Evolutionary conservation across 2,329 filamentous ascomycete species (phyloP).

Genomic region (Aquanectria penicillioides): DNA sequence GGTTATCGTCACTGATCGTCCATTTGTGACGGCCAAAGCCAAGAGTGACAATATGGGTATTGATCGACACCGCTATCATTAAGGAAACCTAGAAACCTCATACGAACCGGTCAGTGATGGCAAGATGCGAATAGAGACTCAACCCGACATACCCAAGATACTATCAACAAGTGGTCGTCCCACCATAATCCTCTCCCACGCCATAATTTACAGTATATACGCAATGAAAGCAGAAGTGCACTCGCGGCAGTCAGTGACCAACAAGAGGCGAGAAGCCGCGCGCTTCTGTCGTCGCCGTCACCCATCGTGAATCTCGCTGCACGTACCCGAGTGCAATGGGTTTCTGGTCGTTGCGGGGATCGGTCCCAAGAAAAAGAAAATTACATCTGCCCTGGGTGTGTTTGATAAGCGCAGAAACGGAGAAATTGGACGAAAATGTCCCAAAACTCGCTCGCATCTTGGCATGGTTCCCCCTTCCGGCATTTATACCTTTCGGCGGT

Average conservation of each 20-base stretch:
- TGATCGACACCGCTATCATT: slow-evolving; percentile 43
- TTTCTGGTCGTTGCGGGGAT: background rate
- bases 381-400: no score
- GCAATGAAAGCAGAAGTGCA: slow-evolving; percentile 41
- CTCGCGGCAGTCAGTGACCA: slow-evolving; percentile 42
- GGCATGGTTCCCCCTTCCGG: background rate
- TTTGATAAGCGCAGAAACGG: no score
- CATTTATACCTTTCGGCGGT: background rate
- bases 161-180: slow-evolving; percentile 50
- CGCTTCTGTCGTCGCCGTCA: slow-evolving; percentile 41
- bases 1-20: slow-evolving; percentile 37
- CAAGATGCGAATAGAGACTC: background rate
- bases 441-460: background rate
- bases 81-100: slow-evolving; percentile 36
- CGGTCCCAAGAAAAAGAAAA: background rate
- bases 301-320: slow-evolving; percentile 24
- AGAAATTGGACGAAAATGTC: no score
- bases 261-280: slow-evolving; percentile 42
- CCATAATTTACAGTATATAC: slow-evolving; percentile 50
- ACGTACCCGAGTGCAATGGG: background rate
- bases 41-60: slow-evolving; percentile 45
- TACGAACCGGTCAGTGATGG: background rate
- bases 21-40: slow-evolving; percentile 39
- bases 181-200: slow-evolving; percentile 49
- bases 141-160: slow-evolving; percentile 46